Evolutionary conservation across 2,329 filamentous ascomycete species (phyloP), one percentile per base, ranked within the genome.

Genomic region (Neopestalotiopsis clavispora): DNA sequence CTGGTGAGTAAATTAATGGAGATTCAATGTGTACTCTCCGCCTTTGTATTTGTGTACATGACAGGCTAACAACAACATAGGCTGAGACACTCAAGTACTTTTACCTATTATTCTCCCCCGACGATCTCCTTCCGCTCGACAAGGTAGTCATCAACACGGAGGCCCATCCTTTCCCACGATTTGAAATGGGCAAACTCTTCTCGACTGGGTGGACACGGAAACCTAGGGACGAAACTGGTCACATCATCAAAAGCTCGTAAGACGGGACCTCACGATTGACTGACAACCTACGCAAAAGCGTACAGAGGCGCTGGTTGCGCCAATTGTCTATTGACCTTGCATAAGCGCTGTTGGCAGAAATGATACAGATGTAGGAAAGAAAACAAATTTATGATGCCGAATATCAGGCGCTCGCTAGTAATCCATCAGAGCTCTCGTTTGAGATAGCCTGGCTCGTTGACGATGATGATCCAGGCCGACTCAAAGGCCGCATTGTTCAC

Each of bases 1-100:
- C 88, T 99, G 85, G 92, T 94, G 82, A 83, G 91, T 84, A 65
- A 52, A 49, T 17, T 4, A 65, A 59, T 34, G 9, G 30, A 34
- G 12, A 23, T 4, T 5, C 28, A 28, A 32, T 60, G 10, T n/a
- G 5, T 23, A 17, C 10, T 13, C 23, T 20, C 57, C 23, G 40
- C 52, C 62, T 59, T 14, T 34, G 23, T 30, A 14, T 4, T 34
- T 23, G 57, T 34, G 28, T 4, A 49, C 62, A n/a, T 62, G 52
- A 69, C 69, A 69, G 72, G 42, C n/a, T 66, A 38, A 64, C 20
- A 57, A 71, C 30, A 71, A 68, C n/a, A 30, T 69, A 94, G 92
- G 95, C 96, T 61, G 96, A 99, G 83, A 99, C 96, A 28, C 85
- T 99, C 59, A 99, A 99, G 82, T 99, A 99, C 79, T 92, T 99